Percentiles rank a stretch among this genome's conserved stretches.
phyloP scores from a whole-genome alignment of 148 eudicot species.

The Persicaria tinctoria region DNA sequence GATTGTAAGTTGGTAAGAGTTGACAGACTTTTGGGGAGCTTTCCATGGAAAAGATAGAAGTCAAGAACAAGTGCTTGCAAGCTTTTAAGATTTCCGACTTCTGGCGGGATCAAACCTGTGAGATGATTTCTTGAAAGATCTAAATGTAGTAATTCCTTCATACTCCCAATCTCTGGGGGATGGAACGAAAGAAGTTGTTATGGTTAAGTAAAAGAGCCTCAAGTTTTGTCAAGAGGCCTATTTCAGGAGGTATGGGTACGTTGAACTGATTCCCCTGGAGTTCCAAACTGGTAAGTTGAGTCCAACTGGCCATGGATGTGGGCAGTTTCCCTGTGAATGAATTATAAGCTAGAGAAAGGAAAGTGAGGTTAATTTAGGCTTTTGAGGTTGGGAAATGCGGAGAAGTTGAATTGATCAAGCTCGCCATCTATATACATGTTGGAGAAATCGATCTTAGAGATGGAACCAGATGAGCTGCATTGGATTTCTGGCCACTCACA shows the following conservation, averaged over 20 bases:
- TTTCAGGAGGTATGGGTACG: slow-evolving; percentile 24
- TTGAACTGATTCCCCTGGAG: slow-evolving; percentile 23
- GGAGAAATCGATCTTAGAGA: too few relatives aligned
- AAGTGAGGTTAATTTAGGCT: slow-evolving; percentile 20
- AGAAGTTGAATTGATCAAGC: background rate
- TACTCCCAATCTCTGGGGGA: slow-evolving; percentile 26
- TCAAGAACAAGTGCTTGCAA: slow-evolving; percentile 39
- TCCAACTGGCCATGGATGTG: slow-evolving; percentile 25
- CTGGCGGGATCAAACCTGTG: background rate
- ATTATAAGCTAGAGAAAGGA: too few relatives aligned
- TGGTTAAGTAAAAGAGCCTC: slow-evolving; percentile 13
- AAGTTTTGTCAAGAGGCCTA: slow-evolving; percentile 24
- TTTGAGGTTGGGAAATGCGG: background rate
- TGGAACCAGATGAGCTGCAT: too few relatives aligned
- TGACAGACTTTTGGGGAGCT: slow-evolving; percentile 43
- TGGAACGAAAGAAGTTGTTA: slow-evolving; percentile 23
- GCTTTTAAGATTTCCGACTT: slow-evolving; percentile 47
- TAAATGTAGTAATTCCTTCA: slow-evolving; percentile 12
- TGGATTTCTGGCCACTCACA: too few relatives aligned
- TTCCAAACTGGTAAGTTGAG: slow-evolving; percentile 23
- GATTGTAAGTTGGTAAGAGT: slow-evolving; percentile 25
- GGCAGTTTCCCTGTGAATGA: slow-evolving; percentile 24
- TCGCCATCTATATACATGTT: too few relatives aligned
- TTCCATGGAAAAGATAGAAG: slow-evolving; percentile 32
- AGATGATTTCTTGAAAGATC: slow-evolving; percentile 12